Percentiles rank a stretch among this genome's conserved stretches.
phyloP scores from a whole-genome alignment of 1,139 yeast genomes.

The Candida sanyaensis region DNA sequence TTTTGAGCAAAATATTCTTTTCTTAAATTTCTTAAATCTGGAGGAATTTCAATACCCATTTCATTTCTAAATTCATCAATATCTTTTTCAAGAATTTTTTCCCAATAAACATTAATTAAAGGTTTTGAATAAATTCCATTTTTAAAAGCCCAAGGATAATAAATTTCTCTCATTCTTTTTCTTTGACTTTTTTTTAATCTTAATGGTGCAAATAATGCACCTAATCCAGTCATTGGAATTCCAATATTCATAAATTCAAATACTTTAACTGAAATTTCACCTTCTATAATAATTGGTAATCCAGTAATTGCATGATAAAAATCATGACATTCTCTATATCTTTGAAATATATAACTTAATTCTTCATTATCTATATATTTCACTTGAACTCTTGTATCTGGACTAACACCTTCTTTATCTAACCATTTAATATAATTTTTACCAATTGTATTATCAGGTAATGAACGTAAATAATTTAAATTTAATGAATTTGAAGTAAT shows the following conservation, averaged over 20 bases:
- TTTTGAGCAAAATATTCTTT: constrained; percentile 36
- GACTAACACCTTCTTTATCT: constrained; percentile 84
- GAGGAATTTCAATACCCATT: constrained; percentile 70
- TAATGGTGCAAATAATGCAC: constrained; percentile 85
- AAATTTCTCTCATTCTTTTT: constrained; percentile 57
- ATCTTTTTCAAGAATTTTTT: constrained; percentile 71
- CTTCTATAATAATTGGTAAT: constrained; percentile 88
- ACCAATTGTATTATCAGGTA: constrained; percentile 80
- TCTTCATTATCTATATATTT: constrained; percentile 86
- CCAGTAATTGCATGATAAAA: constrained; percentile 93
- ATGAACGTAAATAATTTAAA: constrained; percentile 55
- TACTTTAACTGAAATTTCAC: constrained; percentile 91
- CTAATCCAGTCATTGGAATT: constrained; percentile 94
- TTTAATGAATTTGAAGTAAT: constrained; percentile 75
- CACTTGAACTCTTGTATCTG: constrained; percentile 91
- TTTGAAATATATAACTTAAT: constrained; percentile 84
- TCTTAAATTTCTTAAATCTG: constrained; percentile 74
- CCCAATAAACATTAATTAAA: constrained; percentile 92
- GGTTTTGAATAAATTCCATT: constrained; percentile 77
- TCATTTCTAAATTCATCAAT: constrained; percentile 71
- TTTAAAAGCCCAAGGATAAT: constrained; percentile 86
- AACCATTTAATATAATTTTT: constrained; percentile 79
- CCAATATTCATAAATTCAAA: constrained; percentile 93
- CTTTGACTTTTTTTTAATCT: constrained; percentile 57
- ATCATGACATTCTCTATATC: constrained; percentile 97